These are phyloP conservation scores for Colletotrichum lini DNA, from an alignment of 2,329 filamentous ascomycete species.

Conservation along the genomic window DNA sequence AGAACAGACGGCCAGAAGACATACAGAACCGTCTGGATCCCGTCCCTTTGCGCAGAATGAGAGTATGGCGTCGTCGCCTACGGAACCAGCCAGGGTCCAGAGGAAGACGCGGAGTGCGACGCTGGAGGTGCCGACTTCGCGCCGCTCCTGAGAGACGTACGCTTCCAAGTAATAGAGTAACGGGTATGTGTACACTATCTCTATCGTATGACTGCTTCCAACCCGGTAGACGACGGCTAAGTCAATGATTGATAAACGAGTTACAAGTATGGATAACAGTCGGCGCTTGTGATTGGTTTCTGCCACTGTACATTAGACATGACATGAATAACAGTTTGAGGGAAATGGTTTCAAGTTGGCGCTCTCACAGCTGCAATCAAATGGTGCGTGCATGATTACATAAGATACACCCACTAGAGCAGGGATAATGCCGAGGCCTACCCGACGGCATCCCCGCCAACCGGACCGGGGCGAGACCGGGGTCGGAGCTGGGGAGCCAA, in stretches of 20 bases:
- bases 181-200: too few relatives aligned
- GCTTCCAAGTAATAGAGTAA: background rate
- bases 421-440: slow-evolving; percentile 38
- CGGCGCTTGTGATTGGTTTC: background rate
- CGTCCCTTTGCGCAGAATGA: background rate
- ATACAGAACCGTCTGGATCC: slow-evolving; percentile 1
- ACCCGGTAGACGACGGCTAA: background rate
- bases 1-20: background rate
- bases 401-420: background rate
- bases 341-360: background rate
- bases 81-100: background rate
- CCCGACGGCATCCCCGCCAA: slow-evolving; percentile 37
- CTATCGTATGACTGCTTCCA: background rate
- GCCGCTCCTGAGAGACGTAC: background rate
- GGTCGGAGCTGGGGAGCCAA: slow-evolving; percentile 36
- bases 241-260: background rate
- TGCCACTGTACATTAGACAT: background rate
- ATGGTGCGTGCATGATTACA: slow-evolving; percentile 26
- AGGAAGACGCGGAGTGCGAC: background rate
- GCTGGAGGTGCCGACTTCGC: slow-evolving; percentile 6
- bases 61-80: background rate
- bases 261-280: background rate
- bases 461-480: slow-evolving; percentile 38
- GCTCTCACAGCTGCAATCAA: background rate
- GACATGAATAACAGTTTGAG: background rate